Base-by-base conservation (phyloP, 495 filamentous ascomycete species). In the Aspergillus kassunensis region DNA sequence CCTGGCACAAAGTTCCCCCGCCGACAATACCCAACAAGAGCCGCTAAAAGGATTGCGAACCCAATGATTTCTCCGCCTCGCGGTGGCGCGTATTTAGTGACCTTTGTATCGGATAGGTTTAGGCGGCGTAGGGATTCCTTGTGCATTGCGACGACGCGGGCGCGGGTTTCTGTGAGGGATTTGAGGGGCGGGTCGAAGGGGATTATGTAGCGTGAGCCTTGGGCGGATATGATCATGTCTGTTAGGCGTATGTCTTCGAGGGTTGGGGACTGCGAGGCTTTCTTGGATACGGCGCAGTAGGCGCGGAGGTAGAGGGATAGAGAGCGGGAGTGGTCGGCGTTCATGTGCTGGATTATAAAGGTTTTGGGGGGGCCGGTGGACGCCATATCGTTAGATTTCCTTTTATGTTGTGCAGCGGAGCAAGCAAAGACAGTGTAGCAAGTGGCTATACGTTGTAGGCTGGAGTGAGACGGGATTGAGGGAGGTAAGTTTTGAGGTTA, bases 331-430 rank as follows among this genome's bases (percentile, higher is more conserved):
- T 91, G 89, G 73, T 90, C 84, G 33, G 71, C 72, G 73, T 91
- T 91, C 87, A 93, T 90, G 74, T 93, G 89, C 24, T 75, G 73
- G 61, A 87, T 78, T 60, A 89, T 86, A 63, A 85, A 83, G 33
- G 74, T 51, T 53, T 83, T 86, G 53, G 70, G 57, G 6, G 75
- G 71, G n/a, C n/a, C n/a, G n/a, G n/a, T n/a, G n/a, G n/a, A n/a
- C n/a, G n/a, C n/a, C n/a, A n/a, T n/a, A n/a, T n/a, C n/a, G n/a
- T n/a, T n/a, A n/a, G n/a, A n/a, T n/a, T n/a, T n/a, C n/a, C n/a
- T n/a, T n/a, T n/a, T n/a, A n/a, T n/a, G n/a, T n/a, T n/a, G n/a
- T n/a, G n/a, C n/a, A n/a, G n/a, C n/a, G n/a, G n/a, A n/a, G n/a
- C n/a, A n/a, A n/a, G n/a, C n/a, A n/a, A n/a, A n/a, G n/a, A n/a